Conservation (phyloP, 257 asterid genomes). For the Fraxinus anomala region DNA sequence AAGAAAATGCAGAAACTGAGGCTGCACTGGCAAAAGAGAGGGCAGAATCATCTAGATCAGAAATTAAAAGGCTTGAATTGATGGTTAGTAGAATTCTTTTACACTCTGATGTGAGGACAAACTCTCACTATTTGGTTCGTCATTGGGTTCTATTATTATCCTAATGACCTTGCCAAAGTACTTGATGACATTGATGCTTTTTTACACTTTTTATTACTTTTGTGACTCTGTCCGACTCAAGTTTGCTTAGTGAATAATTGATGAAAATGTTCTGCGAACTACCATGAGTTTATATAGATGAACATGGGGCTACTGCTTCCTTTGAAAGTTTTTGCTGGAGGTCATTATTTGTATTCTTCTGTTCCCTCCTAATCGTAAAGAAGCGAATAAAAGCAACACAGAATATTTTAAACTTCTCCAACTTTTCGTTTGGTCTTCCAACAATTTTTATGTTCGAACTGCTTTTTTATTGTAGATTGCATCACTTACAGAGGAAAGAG, state of each 20-base stretch:
- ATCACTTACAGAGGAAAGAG: conserved; percentile 69
- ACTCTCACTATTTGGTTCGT: conserved; percentile 12
- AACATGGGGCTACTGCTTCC: conserved; percentile 6
- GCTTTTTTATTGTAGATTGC: conserved; percentile 56
- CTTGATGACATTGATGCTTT: conserved; percentile 13
- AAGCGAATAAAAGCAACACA: conserved; percentile 13
- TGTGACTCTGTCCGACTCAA: background rate
- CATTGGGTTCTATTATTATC: background rate
- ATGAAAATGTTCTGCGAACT: conserved; percentile 6
- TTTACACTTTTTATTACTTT: conserved; percentile 1
- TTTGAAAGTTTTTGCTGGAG: conserved; percentile 3
- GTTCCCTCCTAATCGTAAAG: conserved; percentile 15
- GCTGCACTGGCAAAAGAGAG: conserved; percentile 64
- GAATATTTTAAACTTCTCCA: conserved; percentile 2
- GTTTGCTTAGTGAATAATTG: conserved; percentile 13
- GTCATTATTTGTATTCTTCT: conserved; percentile 10
- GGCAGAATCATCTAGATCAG: conserved; percentile 62
- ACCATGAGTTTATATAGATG: background rate
- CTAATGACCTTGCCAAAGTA: conserved; percentile 10
- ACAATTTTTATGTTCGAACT: conserved; percentile 30
- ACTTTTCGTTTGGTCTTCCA: conserved; percentile 20
- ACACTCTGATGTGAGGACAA: conserved; percentile 16
- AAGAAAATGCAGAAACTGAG: conserved; percentile 75
- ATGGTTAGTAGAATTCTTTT: conserved; percentile 54
- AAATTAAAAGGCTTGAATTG: conserved; percentile 73